Evolutionary conservation across 352 stramenopile species (phyloP), one percentile per base, ranked within the genome.

Genomic region (Pythium aphanidermatum): DNA sequence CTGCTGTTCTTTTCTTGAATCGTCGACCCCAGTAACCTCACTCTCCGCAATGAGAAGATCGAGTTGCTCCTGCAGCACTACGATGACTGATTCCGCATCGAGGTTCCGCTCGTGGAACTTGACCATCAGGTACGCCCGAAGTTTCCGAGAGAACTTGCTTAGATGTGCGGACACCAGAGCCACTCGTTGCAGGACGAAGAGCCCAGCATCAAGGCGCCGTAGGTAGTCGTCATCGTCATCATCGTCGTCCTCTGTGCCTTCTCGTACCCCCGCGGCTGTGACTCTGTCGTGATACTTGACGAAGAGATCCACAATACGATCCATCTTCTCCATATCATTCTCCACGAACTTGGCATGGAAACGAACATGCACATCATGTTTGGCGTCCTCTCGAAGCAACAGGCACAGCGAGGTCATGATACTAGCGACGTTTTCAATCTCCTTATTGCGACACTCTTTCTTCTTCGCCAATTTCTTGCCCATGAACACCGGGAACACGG

Each of bases 331-430:
- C 61, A 86, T 81, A 7, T 86, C 71, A 20, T 70, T 83, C 44
- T 93, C 81, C 1, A 90, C 52, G 61, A 93, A 90, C 43, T 93
- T 93, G 31, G 68, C 78, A 26, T 93, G 70, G 4, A 93, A 63
- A 8, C 78, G 79, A 10, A 74, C 76, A 42, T 64, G 65, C 4
- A 65, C 78, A 36, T 91, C 78, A 25, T 70, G 49, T 12, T 67
- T 60, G 19, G 78, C 69, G 5, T 84, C 51, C 7, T 68, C 27
- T 14, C 29, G 25, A 6, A 90, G 57, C 51, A 74, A 63, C 2
- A 72, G 54, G 42, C 76, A 87, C 30, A 91, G 40, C 6, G 76
- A 87, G 1, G 78, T 62, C n/a, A 91, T 52, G 24, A 91, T 52
- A 54, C 71, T 86, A 17, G 63, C 56, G 5, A 69, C 60, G 28